A percentile compares a stretch with the other conserved stretches of the same genome.
Evolutionary conservation across 2,329 filamentous ascomycete genomes (phyloP).

Genomic region (Penicillium sp.): DNA sequence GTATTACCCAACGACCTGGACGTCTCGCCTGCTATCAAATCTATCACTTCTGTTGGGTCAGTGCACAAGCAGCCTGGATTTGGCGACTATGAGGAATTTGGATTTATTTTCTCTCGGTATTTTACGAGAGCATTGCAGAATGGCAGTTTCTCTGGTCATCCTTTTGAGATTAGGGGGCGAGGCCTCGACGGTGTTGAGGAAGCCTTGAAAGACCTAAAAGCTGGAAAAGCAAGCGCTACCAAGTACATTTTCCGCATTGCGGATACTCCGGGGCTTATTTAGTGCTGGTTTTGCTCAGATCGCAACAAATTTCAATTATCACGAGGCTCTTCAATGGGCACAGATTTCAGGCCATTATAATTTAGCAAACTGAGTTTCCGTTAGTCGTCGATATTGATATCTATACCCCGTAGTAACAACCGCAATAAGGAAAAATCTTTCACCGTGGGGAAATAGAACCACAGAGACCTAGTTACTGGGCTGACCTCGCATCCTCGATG

Average conservation of each 20-base stretch:
- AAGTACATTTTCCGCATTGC: constrained; percentile 66
- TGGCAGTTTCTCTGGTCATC: constrained; percentile 55
- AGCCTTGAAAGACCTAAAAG: constrained; percentile 59
- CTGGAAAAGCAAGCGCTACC: constrained; percentile 64
- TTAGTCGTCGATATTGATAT: too few species aligned
- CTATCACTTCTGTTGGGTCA: constrained; percentile 8
- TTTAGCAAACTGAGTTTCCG: too few species aligned
- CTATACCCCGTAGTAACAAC: too few species aligned
- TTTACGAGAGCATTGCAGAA: constrained; percentile 50
- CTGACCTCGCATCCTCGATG: too few species aligned
- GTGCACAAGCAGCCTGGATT: constrained; percentile 12
- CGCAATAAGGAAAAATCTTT: too few species aligned
- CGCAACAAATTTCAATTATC: too few species aligned
- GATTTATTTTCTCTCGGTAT: constrained; percentile 50
- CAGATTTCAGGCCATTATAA: too few species aligned
- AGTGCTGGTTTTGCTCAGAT: too few species aligned
- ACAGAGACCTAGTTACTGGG: too few species aligned
- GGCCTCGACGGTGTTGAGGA: constrained; percentile 59
- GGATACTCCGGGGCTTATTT: constrained; percentile 52
- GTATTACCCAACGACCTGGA: constrained; percentile 8
- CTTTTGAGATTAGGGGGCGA: constrained; percentile 53
- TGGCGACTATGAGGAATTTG: constrained; percentile 44
- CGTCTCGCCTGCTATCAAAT: neutral
- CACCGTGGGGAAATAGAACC: too few species aligned
- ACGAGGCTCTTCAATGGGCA: too few species aligned